These are phyloP conservation scores for Bocquillonia castaneifolia DNA, from an alignment of 441 rosid genomes.

Conservation along the genomic window DNA sequence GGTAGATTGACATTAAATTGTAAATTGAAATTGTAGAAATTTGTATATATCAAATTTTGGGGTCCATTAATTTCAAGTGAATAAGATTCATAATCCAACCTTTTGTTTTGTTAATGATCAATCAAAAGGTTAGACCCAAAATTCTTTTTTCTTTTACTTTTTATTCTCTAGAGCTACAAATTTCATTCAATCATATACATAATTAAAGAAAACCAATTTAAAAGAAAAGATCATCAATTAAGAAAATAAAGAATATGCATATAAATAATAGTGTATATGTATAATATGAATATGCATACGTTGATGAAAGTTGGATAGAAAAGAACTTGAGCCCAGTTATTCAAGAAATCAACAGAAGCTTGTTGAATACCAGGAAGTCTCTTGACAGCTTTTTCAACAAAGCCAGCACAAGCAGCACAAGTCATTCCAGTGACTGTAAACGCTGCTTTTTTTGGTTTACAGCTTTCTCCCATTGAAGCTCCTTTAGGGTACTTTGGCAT, in stretches of 20 bases:
- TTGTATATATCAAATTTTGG: background rate
- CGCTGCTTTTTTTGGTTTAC: slow-evolving; percentile 42
- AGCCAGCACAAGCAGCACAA: slow-evolving; percentile 79
- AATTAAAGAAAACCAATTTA: background rate
- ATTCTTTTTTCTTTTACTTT: no score
- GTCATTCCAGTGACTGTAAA: slow-evolving; percentile 64
- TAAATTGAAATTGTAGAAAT: background rate
- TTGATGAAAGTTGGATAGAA: slow-evolving; percentile 48
- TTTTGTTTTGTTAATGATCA: no score
- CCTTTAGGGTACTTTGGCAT: slow-evolving; percentile 65
- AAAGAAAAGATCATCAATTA: background rate
- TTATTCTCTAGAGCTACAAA: no score
- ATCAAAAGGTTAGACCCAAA: no score
- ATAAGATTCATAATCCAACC: no score
- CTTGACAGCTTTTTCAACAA: slow-evolving; percentile 74
- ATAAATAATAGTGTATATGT: no score
- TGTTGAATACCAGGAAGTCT: slow-evolving; percentile 63
- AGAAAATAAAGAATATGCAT: background rate
- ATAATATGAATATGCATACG: no score
- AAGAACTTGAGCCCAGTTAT: slow-evolving; percentile 54
- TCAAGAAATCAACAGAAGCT: slow-evolving; percentile 66
- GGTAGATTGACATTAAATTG: background rate
- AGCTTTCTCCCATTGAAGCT: slow-evolving; percentile 29
- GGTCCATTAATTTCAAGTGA: no score
- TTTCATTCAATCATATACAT: background rate